Conservation (phyloP, 257 asterid species). For the Capsicum rhomboideum region DNA sequence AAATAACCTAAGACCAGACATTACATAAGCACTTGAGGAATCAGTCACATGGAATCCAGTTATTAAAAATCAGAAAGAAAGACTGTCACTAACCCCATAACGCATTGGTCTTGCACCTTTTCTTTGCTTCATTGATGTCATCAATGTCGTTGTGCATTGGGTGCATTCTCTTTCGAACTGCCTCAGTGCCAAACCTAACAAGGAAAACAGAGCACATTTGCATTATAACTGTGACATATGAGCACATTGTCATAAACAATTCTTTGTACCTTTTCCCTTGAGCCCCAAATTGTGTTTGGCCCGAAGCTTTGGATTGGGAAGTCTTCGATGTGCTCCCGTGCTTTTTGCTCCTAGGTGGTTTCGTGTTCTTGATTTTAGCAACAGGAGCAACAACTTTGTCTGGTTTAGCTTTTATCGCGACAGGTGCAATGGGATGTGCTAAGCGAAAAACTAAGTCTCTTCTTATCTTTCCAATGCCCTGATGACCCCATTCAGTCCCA, state of each 20-base stretch:
- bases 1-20: not conserved
- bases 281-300: not conserved
- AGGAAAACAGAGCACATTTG: too few relatives aligned
- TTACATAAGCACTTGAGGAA: not conserved
- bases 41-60: not conserved
- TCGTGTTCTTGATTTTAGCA: not conserved
- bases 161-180: too few relatives aligned
- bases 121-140: too few relatives aligned
- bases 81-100: too few relatives aligned
- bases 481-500: not conserved
- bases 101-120: too few relatives aligned
- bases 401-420: too few relatives aligned
- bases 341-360: not conserved
- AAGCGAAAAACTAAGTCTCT: not conserved
- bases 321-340: not conserved
- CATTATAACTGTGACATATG: not conserved
- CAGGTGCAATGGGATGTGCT: not conserved
- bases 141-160: too few relatives aligned
- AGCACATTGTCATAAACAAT: too few relatives aligned
- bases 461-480: not conserved
- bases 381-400: not conserved
- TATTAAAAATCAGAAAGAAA: not conserved
- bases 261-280: not conserved
- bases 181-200: too few relatives aligned
- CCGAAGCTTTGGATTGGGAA: not conserved